Evolutionary conservation across 495 filamentous ascomycete genomes (phyloP).

Genomic region (Polyplosphaeria fusca): DNA sequence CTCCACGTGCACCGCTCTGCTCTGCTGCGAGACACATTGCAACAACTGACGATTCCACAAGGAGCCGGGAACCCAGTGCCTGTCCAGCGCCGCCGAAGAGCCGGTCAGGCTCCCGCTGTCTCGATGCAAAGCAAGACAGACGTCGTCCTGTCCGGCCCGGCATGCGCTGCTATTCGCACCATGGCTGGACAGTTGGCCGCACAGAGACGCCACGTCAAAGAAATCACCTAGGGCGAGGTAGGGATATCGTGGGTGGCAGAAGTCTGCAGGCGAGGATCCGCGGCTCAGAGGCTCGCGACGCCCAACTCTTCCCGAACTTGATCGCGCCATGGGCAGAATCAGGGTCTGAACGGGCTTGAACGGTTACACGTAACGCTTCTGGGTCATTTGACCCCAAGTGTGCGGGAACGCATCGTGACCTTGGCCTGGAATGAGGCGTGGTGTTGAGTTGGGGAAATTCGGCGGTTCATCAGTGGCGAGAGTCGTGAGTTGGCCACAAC

Average conservation of each 20-base stretch:
- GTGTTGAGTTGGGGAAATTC: constrained; percentile 10
- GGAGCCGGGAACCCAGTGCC: no score
- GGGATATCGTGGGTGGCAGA: background rate
- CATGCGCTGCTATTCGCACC: no score
- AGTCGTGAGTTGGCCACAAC: constrained; percentile 20
- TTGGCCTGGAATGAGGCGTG: constrained; percentile 16
- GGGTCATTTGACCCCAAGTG: background rate
- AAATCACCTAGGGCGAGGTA: background rate
- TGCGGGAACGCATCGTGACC: background rate
- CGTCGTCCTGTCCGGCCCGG: no score
- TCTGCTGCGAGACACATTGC: no score
- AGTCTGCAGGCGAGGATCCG: background rate
- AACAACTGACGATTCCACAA: no score
- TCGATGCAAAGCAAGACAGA: background rate
- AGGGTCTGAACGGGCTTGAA: background rate
- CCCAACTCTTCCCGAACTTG: background rate
- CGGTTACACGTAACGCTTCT: background rate
- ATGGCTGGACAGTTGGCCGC: no score
- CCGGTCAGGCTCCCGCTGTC: no score
- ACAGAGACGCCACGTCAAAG: background rate
- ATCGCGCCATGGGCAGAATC: no score
- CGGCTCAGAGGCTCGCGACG: constrained; percentile 2
- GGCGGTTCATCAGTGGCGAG: constrained; percentile 22
- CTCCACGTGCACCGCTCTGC: background rate
- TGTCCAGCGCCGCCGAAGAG: no score